A percentile compares a stretch with the other conserved stretches of the same genome.
Conservation (phyloP, 139 green algal genomes). For the Picochlorum sp. region DNA sequence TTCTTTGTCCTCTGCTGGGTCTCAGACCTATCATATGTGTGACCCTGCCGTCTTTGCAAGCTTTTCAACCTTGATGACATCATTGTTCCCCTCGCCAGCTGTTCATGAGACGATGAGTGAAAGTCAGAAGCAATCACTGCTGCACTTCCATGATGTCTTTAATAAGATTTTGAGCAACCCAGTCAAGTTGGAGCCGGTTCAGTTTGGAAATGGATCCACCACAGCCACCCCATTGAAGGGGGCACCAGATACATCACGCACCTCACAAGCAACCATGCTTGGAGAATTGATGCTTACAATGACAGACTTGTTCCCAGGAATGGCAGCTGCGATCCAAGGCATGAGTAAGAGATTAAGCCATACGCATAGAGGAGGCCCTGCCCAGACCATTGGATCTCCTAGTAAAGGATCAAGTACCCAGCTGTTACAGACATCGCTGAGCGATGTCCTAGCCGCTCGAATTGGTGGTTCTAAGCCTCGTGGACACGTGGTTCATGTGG, state of each 20-base stretch:
- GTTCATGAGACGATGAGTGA: conserved; percentile 7
- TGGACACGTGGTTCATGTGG: background rate
- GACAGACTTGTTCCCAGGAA: conserved; percentile 18
- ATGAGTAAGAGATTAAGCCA: conserved; percentile 7
- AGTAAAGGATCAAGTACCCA: background rate
- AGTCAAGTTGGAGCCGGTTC: too few species aligned
- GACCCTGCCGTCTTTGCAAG: conserved; percentile 21
- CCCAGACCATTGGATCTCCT: too few species aligned
- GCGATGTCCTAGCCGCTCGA: conserved; percentile 24
- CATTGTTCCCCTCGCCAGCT: conserved; percentile 13
- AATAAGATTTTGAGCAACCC: conserved; percentile 6
- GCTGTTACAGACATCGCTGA: conserved; percentile 4
- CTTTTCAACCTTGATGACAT: conserved; percentile 16
- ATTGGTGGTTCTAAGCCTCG: conserved; percentile 5
- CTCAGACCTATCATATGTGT: conserved; percentile 15
- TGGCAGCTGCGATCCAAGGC: conserved; percentile 17
- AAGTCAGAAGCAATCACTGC: conserved; percentile 20
- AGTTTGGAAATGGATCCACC: too few species aligned
- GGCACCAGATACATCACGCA: background rate
- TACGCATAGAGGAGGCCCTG: too few species aligned
- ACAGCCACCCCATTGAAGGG: too few species aligned
- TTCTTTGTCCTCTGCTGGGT: conserved; percentile 6
- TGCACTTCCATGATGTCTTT: conserved; percentile 27
- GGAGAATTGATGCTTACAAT: conserved; percentile 29
- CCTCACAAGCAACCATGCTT: conserved; percentile 9